Conservation (phyloP, 83 land plant species). For the Diphasiastrum complanatum region DNA sequence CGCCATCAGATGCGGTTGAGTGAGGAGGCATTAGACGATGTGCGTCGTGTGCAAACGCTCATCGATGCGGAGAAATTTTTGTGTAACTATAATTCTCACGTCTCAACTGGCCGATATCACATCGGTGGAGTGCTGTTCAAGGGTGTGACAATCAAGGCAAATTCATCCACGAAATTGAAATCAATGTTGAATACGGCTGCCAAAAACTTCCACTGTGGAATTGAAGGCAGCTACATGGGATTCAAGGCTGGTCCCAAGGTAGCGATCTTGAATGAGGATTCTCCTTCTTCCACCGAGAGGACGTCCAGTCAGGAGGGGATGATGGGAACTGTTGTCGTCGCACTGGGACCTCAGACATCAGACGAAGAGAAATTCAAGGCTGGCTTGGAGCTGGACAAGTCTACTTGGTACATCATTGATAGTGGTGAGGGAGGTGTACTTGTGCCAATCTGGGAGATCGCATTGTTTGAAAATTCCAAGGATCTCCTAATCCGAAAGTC, state of each 20-base stretch:
- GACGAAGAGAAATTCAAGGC: slow-evolving; percentile 2
- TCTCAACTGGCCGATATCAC: slow-evolving; percentile 9
- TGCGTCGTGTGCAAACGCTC: neutral
- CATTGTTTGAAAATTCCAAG: neutral
- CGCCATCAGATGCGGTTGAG: slow-evolving; percentile 15
- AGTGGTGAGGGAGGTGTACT: neutral
- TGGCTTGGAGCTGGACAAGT: neutral
- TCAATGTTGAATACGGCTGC: neutral
- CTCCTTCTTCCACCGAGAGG: neutral
- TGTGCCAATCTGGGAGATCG: slow-evolving; percentile 14
- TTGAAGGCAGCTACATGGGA: neutral
- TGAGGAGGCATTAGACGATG: slow-evolving; percentile 3
- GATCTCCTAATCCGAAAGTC: neutral
- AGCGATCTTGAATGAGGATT: neutral
- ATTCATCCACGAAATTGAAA: neutral
- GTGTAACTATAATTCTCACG: slow-evolving; percentile 10
- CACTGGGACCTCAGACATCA: slow-evolving; percentile 4
- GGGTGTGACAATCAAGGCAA: slow-evolving; percentile 4
- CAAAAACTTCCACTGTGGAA: neutral
- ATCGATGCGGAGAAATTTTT: slow-evolving; percentile 8
- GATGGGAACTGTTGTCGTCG: neutral
- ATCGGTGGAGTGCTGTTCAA: slow-evolving; percentile 1
- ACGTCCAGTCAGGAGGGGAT: neutral
- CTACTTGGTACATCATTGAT: slow-evolving; percentile 13
- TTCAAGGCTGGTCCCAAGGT: too few species aligned